phyloP scores from a whole-genome alignment of 305 asterid species.

The Solanum hybrid region DNA sequence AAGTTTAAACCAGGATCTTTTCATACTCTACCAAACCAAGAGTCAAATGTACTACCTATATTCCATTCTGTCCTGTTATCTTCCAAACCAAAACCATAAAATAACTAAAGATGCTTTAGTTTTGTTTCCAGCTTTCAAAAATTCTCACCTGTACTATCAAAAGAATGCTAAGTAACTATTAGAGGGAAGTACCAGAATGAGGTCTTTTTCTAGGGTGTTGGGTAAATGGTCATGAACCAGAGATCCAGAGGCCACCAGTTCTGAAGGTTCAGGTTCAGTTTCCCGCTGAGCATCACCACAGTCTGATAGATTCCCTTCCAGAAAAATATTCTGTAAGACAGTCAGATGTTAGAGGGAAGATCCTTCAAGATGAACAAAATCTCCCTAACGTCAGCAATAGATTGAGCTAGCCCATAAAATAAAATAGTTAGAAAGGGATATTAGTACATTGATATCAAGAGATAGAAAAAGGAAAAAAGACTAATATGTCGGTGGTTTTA shows the following conservation, averaged over 20 bases:
- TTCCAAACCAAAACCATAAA: slow-evolving; percentile 1
- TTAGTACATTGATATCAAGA: not conserved
- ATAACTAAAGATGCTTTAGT: not conserved
- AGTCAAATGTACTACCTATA: not conserved
- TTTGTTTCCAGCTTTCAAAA: not conserved
- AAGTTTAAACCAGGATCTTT: not conserved
- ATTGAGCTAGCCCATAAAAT: not conserved
- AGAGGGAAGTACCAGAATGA: slow-evolving; percentile 58
- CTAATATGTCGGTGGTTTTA: not conserved
- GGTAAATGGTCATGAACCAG: slow-evolving; percentile 32
- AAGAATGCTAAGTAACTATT: not conserved
- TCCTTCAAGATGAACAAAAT: not conserved
- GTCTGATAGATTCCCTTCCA: slow-evolving; percentile 38
- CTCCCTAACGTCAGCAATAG: not conserved
- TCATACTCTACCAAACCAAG: not conserved
- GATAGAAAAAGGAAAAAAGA: not conserved
- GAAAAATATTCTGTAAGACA: slow-evolving; percentile 43
- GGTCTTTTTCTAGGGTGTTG: slow-evolving; percentile 54
- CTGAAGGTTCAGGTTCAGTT: slow-evolving; percentile 36
- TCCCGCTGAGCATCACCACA: slow-evolving; percentile 29
- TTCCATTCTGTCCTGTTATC: not conserved
- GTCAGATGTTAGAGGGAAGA: not conserved
- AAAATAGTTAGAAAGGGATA: not conserved
- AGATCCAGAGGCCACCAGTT: slow-evolving; percentile 30
- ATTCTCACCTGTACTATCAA: not conserved